A percentile compares a stretch with the other conserved stretches of the same genome.
phyloP scores from a whole-genome alignment of 139 green algal genomes.

The Micractinium conductrix region DNA sequence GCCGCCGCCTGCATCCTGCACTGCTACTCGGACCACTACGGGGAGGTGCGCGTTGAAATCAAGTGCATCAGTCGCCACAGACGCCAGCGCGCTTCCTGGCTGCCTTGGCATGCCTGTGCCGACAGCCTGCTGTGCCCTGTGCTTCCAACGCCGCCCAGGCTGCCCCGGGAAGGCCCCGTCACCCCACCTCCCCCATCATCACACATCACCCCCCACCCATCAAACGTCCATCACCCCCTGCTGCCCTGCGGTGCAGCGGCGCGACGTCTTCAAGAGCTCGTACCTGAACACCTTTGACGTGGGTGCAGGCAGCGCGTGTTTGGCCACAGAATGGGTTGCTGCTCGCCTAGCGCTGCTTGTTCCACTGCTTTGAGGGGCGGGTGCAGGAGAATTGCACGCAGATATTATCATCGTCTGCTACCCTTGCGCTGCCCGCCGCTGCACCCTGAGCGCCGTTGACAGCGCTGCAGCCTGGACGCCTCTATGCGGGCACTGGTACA shows the following conservation, averaged over 20 bases:
- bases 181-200: no score
- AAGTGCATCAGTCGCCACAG: no score
- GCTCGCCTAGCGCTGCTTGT: no score
- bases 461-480: neutral
- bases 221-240: neutral
- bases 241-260: constrained; percentile 37
- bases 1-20: constrained; percentile 87
- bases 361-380: neutral
- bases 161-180: no score
- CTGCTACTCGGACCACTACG: constrained; percentile 76
- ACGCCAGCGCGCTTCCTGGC: no score
- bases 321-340: neutral
- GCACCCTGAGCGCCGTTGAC: neutral
- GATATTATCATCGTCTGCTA: no score
- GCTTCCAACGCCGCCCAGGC: no score
- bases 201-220: no score
- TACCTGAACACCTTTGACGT: constrained; percentile 94
- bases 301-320: neutral
- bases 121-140: no score
- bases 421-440: neutral
- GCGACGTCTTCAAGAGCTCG: constrained; percentile 90
- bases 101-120: no score
- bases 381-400: no score
- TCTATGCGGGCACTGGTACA: neutral
- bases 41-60: neutral